Percentiles rank a stretch among this genome's conserved stretches.
Conservation (phyloP, 2,329 filamentous ascomycete genomes). For the Cladophialophora carrionii region DNA sequence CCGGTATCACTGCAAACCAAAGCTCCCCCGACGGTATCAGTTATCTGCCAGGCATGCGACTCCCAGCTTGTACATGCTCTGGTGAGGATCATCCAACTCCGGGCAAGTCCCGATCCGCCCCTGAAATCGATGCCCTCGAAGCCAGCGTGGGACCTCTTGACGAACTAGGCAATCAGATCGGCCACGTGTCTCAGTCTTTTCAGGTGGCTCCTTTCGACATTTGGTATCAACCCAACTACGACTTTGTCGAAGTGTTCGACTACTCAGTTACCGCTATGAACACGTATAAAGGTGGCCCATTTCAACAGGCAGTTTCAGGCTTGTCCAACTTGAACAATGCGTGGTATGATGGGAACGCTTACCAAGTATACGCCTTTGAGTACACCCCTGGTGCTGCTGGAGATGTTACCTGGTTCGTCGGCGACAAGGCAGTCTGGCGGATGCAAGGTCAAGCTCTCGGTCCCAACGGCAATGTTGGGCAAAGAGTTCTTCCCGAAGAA, state of each 20-base stretch:
- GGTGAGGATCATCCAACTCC: conserved; percentile 67
- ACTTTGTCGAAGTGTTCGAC: conserved; percentile 69
- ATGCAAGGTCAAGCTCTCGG: conserved; percentile 63
- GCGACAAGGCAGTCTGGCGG: conserved; percentile 65
- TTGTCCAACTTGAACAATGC: conserved; percentile 65
- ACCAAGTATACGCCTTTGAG: conserved; percentile 67
- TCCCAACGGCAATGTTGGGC: conserved; percentile 71
- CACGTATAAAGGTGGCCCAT: conserved; percentile 63
- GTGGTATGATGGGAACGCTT: conserved; percentile 68
- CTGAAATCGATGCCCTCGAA: conserved; percentile 74
- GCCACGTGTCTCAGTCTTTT: conserved; percentile 67
- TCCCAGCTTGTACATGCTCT: conserved; percentile 69
- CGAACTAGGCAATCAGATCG: conserved; percentile 57
- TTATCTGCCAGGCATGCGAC: conserved; percentile 69
- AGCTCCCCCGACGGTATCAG: conserved; percentile 68
- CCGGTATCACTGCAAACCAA: conserved; percentile 72
- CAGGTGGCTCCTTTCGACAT: conserved; percentile 72
- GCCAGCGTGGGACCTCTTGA: conserved; percentile 62
- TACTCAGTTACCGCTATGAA: conserved; percentile 61
- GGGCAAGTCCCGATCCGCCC: conserved; percentile 67
- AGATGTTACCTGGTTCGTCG: conserved; percentile 70
- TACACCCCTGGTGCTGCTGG: conserved; percentile 64
- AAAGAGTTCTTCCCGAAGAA: conserved; percentile 67
- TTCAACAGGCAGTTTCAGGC: conserved; percentile 66
- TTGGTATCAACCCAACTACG: conserved; percentile 68